These are phyloP conservation scores for Hippophae gyantsensis DNA, from an alignment of 306 rosid genomes.

Conservation along the genomic window DNA sequence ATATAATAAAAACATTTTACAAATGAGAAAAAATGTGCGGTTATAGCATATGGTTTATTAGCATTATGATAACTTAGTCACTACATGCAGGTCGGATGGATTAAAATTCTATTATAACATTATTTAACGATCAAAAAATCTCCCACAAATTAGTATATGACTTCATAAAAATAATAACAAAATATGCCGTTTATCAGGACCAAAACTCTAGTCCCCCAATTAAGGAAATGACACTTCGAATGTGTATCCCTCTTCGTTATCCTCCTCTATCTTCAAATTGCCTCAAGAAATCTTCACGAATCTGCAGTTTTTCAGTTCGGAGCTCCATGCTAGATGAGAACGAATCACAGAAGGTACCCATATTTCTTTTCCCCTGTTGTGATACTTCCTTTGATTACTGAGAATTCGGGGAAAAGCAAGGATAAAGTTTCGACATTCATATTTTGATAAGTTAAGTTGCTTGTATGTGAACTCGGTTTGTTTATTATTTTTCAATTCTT, in stretches of 20 bases:
- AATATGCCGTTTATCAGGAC: too few relatives aligned
- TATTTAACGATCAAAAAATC: too few relatives aligned
- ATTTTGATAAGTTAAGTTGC: neutral
- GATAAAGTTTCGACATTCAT: neutral
- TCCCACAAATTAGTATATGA: too few relatives aligned
- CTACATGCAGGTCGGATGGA: rapidly evolving
- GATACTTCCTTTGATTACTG: slow-evolving; percentile 5
- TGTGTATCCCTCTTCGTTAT: slow-evolving; percentile 28
- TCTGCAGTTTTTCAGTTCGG: slow-evolving; percentile 30
- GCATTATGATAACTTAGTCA: too few relatives aligned
- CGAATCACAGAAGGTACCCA: slow-evolving; percentile 45
- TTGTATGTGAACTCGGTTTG: neutral
- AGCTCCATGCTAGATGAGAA: slow-evolving; percentile 22
- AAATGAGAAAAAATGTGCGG: too few relatives aligned
- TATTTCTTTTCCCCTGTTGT: neutral
- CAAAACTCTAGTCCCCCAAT: too few relatives aligned
- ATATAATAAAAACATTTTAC: too few relatives aligned
- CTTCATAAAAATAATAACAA: too few relatives aligned
- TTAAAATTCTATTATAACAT: too few relatives aligned
- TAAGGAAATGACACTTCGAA: slow-evolving; percentile 46
- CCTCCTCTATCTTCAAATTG: slow-evolving; percentile 26
- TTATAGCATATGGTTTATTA: too few relatives aligned
- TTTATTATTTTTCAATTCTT: neutral
- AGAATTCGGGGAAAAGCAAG: neutral
- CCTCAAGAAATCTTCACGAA: slow-evolving; percentile 11